Conservation (phyloP, 2,329 filamentous ascomycete species). For the Tolypocladium album region DNA sequence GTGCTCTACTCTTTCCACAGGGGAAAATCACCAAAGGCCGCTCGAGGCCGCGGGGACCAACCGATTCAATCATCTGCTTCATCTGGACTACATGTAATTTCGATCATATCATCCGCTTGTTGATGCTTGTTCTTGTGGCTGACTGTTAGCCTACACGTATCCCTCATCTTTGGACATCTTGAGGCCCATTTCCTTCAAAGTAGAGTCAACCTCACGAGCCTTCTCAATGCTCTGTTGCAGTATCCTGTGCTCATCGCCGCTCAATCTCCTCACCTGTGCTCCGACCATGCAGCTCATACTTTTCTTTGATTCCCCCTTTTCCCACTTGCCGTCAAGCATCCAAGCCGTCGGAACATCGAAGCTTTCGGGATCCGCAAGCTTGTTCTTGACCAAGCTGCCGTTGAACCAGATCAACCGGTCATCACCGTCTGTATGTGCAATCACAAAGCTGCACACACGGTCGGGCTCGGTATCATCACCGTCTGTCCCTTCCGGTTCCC, state of each 20-base stretch:
- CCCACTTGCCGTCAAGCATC: constrained; percentile 29
- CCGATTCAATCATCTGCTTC: too few species aligned
- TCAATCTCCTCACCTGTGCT: constrained; percentile 2
- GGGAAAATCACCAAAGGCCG: too few species aligned
- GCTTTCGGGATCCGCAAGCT: constrained; percentile 15
- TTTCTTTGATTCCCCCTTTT: constrained; percentile 19
- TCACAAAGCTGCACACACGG: constrained; percentile 27
- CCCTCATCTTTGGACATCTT: neutral
- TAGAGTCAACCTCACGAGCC: neutral
- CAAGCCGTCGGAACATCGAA: constrained; percentile 25
- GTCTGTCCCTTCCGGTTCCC: constrained; percentile 8
- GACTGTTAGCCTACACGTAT: neutral
- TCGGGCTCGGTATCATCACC: constrained; percentile 2
- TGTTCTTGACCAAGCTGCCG: constrained; percentile 30
- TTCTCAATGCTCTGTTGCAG: constrained; percentile 2
- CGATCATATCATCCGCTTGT: too few species aligned
- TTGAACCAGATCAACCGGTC: constrained; percentile 31
- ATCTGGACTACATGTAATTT: too few species aligned
- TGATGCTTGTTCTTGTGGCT: neutral
- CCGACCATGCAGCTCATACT: constrained; percentile 27
- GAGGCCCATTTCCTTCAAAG: neutral
- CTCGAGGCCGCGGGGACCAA: too few species aligned
- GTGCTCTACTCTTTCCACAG: too few species aligned
- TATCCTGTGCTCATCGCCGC: neutral
- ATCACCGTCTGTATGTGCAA: constrained; percentile 28